phyloP scores from a whole-genome alignment of 164 flowering plant species.

The Vitis rotundifolia region DNA sequence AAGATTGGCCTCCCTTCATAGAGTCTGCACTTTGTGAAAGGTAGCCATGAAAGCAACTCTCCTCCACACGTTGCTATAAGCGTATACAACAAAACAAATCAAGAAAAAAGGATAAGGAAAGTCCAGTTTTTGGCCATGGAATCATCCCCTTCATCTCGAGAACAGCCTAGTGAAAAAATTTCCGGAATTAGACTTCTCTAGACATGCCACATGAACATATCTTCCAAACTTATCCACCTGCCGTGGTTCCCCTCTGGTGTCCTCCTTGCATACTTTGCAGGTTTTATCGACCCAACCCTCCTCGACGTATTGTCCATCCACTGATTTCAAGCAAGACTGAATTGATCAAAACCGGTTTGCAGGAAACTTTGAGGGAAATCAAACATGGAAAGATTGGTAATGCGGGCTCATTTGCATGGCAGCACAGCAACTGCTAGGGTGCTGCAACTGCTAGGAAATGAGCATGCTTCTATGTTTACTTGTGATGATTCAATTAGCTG shows the following conservation, averaged over 20 bases:
- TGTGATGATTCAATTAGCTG: background rate
- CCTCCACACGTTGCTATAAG: too few relatives aligned
- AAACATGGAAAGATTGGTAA: background rate
- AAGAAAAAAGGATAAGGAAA: too few relatives aligned
- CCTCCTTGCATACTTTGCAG: slow-evolving; percentile 90
- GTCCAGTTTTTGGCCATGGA: background rate
- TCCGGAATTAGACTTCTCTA: slow-evolving; percentile 62
- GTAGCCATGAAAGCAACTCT: too few relatives aligned
- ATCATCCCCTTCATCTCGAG: slow-evolving; percentile 32
- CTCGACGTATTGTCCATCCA: slow-evolving; percentile 89
- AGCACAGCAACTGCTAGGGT: too few relatives aligned
- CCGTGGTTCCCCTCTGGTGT: slow-evolving; percentile 71
- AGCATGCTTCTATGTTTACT: too few relatives aligned
- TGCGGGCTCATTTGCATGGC: too few relatives aligned
- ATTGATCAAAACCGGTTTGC: too few relatives aligned
- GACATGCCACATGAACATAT: slow-evolving; percentile 81
- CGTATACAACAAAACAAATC: too few relatives aligned
- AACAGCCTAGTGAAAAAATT: slow-evolving; percentile 86
- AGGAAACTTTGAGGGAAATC: slow-evolving; percentile 2
- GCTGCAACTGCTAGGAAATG: too few relatives aligned
- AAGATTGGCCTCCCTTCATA: too few relatives aligned
- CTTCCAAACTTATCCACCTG: slow-evolving; percentile 73
- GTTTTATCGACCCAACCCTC: slow-evolving; percentile 99
- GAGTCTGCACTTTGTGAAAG: too few relatives aligned
- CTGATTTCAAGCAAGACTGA: slow-evolving; percentile 25